A percentile compares a stretch with the other conserved stretches of the same genome.
These are phyloP conservation scores for Suillus lakei DNA, from an alignment of 768 basidiomycete genomes.

Conservation along the genomic window DNA sequence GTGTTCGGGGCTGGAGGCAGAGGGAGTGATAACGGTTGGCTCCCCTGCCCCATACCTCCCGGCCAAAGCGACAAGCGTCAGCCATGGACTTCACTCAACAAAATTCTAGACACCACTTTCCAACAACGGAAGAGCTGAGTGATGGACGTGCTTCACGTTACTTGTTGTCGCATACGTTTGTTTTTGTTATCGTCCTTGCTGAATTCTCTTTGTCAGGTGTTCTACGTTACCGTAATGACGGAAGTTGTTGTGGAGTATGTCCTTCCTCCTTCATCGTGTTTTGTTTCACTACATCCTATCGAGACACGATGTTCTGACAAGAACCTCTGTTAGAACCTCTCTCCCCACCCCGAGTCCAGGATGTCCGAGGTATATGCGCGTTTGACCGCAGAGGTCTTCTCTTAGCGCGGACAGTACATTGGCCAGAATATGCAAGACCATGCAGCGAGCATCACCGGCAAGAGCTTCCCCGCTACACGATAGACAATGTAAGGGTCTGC, in stretches of 20 bases:
- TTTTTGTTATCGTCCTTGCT: not conserved
- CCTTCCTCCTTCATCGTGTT: not conserved
- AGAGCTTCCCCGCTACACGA: not conserved
- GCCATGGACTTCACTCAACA: conserved; percentile 31
- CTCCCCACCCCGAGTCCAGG: not conserved
- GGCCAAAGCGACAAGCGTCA: conserved; percentile 35
- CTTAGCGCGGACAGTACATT: not conserved
- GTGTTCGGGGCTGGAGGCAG: conserved; percentile 84
- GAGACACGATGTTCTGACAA: not conserved
- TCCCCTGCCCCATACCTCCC: conserved; percentile 62
- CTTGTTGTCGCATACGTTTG: not conserved
- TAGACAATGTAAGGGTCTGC: not conserved
- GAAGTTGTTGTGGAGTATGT: not conserved
- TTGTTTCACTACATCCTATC: not conserved
- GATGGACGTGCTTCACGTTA: not conserved
- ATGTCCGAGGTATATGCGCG: not conserved
- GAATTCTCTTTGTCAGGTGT: not conserved
- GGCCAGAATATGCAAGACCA: not conserved
- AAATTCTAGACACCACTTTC: conserved; percentile 27
- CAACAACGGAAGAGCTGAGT: conserved; percentile 32
- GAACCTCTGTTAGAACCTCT: not conserved
- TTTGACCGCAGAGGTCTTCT: not conserved
- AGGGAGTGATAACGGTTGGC: conserved; percentile 73
- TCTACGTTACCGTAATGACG: not conserved
- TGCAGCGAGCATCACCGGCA: not conserved